Conservation (phyloP, 83 land plant species). For the Thuja plicata region DNA sequence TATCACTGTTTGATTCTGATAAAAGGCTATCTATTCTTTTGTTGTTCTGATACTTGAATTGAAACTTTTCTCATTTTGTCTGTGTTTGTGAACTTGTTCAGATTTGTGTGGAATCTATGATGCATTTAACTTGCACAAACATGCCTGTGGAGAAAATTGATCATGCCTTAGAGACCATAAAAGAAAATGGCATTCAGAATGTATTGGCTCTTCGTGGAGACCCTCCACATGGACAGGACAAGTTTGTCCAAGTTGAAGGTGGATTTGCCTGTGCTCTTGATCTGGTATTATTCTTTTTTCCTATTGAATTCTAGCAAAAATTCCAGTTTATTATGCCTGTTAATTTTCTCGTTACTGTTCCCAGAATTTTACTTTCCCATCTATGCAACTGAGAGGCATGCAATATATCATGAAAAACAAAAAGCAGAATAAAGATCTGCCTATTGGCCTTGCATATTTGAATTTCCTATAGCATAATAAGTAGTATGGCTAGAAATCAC, state of each 20-base stretch:
- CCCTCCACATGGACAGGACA: conserved; percentile 95
- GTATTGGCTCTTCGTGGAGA: conserved; percentile 94
- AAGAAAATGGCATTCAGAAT: conserved; percentile 89
- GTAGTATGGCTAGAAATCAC: background rate
- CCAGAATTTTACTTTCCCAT: background rate
- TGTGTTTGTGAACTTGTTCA: conserved; percentile 15
- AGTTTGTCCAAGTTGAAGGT: conserved; percentile 79
- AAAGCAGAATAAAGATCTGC: background rate
- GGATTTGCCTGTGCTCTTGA: conserved; percentile 95
- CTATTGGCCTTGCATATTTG: background rate
- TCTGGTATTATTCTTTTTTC: conserved; percentile 45
- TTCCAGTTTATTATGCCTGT: background rate
- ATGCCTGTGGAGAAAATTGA: conserved; percentile 96
- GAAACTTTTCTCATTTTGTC: background rate
- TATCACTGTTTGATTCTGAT: background rate
- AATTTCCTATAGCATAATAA: background rate
- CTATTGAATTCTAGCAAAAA: background rate
- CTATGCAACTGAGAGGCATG: background rate
- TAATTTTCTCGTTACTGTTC: background rate
- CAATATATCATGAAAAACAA: background rate
- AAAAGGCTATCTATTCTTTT: background rate
- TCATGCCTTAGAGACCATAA: conserved; percentile 68
- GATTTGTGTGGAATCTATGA: conserved; percentile 94
- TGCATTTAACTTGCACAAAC: conserved; percentile 97
- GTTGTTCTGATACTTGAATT: background rate